Evolutionary conservation across 177 flowering plant genomes (phyloP), one percentile per base, ranked within the genome.

Genomic region (Vitis hybrid): DNA sequence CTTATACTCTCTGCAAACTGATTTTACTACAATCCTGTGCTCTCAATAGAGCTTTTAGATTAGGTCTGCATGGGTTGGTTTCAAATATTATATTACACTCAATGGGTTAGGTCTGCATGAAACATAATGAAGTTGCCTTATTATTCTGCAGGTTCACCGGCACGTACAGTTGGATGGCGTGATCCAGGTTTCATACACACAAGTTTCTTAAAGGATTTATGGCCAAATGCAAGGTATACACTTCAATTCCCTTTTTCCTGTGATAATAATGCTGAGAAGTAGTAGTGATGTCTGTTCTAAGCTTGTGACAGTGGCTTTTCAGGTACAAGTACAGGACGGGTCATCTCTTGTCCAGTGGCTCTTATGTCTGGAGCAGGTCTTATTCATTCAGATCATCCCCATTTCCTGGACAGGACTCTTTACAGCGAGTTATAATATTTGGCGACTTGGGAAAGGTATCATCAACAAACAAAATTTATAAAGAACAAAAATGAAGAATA

Each of bases 121-220:
- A 8, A 3, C 8, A 4, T 40, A 19, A 56, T 65, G 13, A 21
- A 10, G 40, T 45, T 57, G 15, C 15, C 48, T 17, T 52, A 50
- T 62, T 34, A 6, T 10, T 60, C n/a, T 76, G 67, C 80, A 92
- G 98, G 96, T 69, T 34, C 88, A 75, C 98, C 98, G 40, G 98
- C 98, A 70, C 75, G 91, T 34, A 87, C 92, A 0, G 90, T 95
- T 70, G 98, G 99, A 5, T 95, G 99, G 98, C 88, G 98, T 62
- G 93, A 93, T 78, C 98, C 98, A 63, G 98, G 99, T 62, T 95
- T 88, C 81, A 84, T 91, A 52, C 99, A 95, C 69, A 95, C 99
- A 5, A 89, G 98, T 78, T 93, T 90, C 80, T 75, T 93, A 56
- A 88, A 84, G 60, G 73, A 90, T 57, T 74, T 93, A 75, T 89